These are phyloP conservation scores for Terfezia claveryi DNA, from an alignment of 495 filamentous ascomycete species.

Conservation along the genomic window DNA sequence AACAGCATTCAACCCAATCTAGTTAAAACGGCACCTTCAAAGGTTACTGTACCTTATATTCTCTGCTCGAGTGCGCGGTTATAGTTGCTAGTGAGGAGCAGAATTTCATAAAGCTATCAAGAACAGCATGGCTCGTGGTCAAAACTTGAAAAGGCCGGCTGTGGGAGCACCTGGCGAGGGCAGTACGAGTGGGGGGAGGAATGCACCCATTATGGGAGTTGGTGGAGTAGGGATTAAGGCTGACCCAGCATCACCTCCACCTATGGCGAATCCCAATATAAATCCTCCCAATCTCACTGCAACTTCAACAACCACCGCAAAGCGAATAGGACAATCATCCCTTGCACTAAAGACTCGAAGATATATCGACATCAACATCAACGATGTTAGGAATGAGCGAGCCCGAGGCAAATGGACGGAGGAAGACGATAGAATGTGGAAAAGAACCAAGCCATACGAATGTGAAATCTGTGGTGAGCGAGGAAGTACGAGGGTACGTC, in stretches of 20 bases:
- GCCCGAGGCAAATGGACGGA: slow-evolving; percentile 15
- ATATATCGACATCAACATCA: slow-evolving; percentile 17
- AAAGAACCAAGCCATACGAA: slow-evolving; percentile 15
- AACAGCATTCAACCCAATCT: too few relatives aligned
- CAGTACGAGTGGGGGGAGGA: too few relatives aligned
- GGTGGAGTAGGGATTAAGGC: not conserved
- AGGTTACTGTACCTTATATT: too few relatives aligned
- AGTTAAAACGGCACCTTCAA: too few relatives aligned
- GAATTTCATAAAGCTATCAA: not conserved
- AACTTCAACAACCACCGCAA: not conserved
- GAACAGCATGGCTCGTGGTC: not conserved
- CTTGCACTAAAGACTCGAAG: slow-evolving; percentile 13
- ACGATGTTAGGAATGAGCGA: slow-evolving; percentile 14
- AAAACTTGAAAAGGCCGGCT: not conserved
- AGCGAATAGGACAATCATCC: slow-evolving; percentile 6
- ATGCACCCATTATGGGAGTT: not conserved
- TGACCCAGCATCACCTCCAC: not conserved
- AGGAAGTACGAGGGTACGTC: slow-evolving; percentile 14
- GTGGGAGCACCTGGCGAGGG: not conserved
- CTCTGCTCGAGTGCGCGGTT: not conserved
- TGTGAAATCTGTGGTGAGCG: slow-evolving; percentile 12
- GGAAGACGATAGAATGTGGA: slow-evolving; percentile 14
- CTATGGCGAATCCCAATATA: not conserved
- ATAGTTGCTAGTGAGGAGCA: not conserved
- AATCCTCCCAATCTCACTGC: not conserved